phyloP scores from a whole-genome alignment of 768 basidiomycete species.

The Pisolithus tinctorius region DNA sequence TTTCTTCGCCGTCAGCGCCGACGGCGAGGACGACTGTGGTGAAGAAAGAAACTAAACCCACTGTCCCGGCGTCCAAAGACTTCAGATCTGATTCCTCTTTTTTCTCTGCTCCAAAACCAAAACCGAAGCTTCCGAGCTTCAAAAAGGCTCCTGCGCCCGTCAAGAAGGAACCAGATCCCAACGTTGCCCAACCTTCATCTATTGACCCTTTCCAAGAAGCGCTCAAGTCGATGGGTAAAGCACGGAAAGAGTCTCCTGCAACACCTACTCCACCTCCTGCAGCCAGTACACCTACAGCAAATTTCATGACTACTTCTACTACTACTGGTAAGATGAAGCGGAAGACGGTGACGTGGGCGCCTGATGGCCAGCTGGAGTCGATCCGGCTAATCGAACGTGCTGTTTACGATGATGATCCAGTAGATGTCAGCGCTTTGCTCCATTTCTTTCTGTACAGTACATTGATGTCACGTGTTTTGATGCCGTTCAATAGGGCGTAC shows the following conservation, averaged over 20 bases:
- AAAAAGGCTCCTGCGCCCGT: constrained; percentile 59
- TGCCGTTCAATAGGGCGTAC: constrained; percentile 56
- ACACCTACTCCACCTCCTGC: constrained; percentile 48
- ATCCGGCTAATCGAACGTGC: constrained; percentile 80
- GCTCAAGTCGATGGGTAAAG: constrained; percentile 67
- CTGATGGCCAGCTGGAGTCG: constrained; percentile 65
- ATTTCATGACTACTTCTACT: constrained; percentile 27
- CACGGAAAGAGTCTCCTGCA: constrained; percentile 55
- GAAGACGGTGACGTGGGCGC: constrained; percentile 75
- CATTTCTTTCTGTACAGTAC: constrained; percentile 38
- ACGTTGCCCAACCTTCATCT: constrained; percentile 69
- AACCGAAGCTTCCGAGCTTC: constrained; percentile 79
- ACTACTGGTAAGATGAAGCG: constrained; percentile 52
- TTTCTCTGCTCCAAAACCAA: constrained; percentile 82
- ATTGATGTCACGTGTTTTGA: constrained; percentile 41
- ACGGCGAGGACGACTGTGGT: constrained; percentile 29
- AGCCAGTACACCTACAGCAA: constrained; percentile 21
- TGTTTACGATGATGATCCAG: constrained; percentile 82
- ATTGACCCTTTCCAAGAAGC: constrained; percentile 80
- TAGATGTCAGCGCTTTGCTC: constrained; percentile 66
- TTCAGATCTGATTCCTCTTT: constrained; percentile 84
- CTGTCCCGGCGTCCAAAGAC: constrained; percentile 48
- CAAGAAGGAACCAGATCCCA: constrained; percentile 48
- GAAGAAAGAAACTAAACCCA: constrained; percentile 51
- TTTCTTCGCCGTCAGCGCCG: constrained; percentile 27